Base-by-base conservation (phyloP, 2,329 filamentous ascomycete species). In the Diaporthe nobilis region DNA sequence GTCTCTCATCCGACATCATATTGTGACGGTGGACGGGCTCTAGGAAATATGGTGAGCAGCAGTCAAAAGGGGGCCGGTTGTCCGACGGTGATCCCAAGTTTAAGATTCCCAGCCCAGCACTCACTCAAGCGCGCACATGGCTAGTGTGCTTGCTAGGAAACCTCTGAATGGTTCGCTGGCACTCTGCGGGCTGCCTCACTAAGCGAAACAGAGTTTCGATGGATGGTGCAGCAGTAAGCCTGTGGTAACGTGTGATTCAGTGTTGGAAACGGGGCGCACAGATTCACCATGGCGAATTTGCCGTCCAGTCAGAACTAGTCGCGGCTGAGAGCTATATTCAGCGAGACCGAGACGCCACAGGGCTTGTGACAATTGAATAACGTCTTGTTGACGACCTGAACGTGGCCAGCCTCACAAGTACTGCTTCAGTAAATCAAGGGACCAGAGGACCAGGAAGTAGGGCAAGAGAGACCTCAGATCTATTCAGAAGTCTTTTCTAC, bases 401-500 rank as follows among this genome's bases (percentile, higher is more conserved):
- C 8, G 34, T 44, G 7, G 22, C 37, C 58, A n/a, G 37, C 37
- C 4, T 28, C 17, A 20, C 4, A 25, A 37, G 28, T 22, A 17
- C 20, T 20, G 8, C 37, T 28, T 12, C 10, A 25, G 49, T 22
- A 37, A 10, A 70, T 39, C 51, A 47, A 25, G 10, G 57, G 51
- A 51, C n/a, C 37, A 31, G 39, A 44, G 25, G 13, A 37, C 15
- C 22, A 25, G 42, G 17, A 6, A 47, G 7, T 4, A 68, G 53
- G 25, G 60, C 17, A 34, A 49, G 25, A 47, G 34, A 68, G 47
- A 51, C n/a, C 15, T 42, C 13, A 31, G 72, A 39, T 34, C 22
- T 53, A 68, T 73, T 57, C n/a, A 22, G 67, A 72, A 63, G 49
- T 71, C 67, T 37, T 71, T 70, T 76, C 57, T 76, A 71, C 71